These are phyloP conservation scores for Boletus patriciae DNA, from an alignment of 768 basidiomycete species.

Conservation along the genomic window DNA sequence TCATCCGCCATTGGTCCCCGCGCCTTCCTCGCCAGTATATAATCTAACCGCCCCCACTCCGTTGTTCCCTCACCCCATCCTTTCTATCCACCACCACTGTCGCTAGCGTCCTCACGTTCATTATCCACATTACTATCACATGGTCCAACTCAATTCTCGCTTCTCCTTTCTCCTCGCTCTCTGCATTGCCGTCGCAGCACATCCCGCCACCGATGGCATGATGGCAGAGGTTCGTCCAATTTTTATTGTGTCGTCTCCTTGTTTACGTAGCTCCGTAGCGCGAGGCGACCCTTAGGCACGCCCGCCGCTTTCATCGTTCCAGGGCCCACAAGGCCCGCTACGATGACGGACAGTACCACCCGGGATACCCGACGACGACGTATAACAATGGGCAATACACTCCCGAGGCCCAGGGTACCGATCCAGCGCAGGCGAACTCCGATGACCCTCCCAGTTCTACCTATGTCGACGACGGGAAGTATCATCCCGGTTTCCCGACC, in stretches of 20 bases:
- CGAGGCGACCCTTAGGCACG: slow-evolving; percentile 2
- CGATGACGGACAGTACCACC: slow-evolving; percentile 25
- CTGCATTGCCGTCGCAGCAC: slow-evolving; percentile 25
- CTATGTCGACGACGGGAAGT: slow-evolving; percentile 17
- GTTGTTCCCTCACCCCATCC: slow-evolving; percentile 3
- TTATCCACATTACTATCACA: slow-evolving; percentile 29
- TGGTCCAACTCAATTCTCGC: slow-evolving; percentile 31
- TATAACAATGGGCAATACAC: slow-evolving; percentile 3
- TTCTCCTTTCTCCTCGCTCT: slow-evolving; percentile 32
- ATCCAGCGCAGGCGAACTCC: neutral
- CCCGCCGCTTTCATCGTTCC: slow-evolving; percentile 17
- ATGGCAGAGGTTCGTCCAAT: slow-evolving; percentile 11
- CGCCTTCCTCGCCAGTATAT: slow-evolving; percentile 18
- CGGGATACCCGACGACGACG: slow-evolving; percentile 19
- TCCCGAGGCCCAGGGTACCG: neutral
- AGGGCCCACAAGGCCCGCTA: slow-evolving; percentile 8
- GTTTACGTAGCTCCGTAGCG: slow-evolving; percentile 12
- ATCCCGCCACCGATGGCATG: slow-evolving; percentile 7
- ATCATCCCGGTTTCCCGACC: slow-evolving; percentile 2
- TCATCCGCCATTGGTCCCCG: slow-evolving; percentile 17
- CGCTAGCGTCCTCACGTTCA: slow-evolving; percentile 21
- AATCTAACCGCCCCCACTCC: slow-evolving; percentile 11
- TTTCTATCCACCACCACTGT: slow-evolving; percentile 15
- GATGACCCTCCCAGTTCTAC: neutral
- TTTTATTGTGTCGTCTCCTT: neutral